phyloP scores from a whole-genome alignment of 176 grass and related monocot species.

The Oryza rufipogon region DNA sequence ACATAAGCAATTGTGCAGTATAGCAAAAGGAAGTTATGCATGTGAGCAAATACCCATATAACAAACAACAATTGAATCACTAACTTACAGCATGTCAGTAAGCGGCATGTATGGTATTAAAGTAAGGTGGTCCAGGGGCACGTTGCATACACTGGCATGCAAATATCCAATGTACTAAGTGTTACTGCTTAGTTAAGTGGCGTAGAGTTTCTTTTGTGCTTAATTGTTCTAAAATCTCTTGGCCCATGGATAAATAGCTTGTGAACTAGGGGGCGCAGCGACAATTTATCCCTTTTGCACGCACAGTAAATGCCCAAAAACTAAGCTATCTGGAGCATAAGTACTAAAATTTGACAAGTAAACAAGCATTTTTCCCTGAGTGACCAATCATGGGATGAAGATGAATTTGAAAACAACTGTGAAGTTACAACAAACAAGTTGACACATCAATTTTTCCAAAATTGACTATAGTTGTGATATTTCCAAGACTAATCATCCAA shows the following conservation, averaged over 20 bases:
- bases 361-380: background rate
- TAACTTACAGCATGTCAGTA: background rate
- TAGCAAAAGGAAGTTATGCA: conserved; percentile 13
- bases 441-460: background rate
- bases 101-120: conserved; percentile 5
- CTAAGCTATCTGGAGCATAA: background rate
- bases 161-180: background rate
- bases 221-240: conserved; percentile 5
- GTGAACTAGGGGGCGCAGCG: background rate
- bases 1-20: conserved; percentile 9
- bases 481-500: conserved; percentile 5
- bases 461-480: background rate
- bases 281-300: background rate
- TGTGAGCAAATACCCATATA: conserved; percentile 6
- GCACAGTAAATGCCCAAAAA: conserved; percentile 16
- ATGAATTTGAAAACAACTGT: background rate
- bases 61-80: conserved; percentile 6
- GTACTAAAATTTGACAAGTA: conserved; percentile 20
- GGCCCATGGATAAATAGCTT: background rate
- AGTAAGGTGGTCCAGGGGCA: background rate
- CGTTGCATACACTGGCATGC: background rate
- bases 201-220: background rate
- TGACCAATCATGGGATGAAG: background rate
- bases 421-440: conserved; percentile 6
- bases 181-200: conserved; percentile 19